These are phyloP conservation scores for Exophiala lecanii-corni DNA, from an alignment of 2,329 filamentous ascomycete genomes.

Conservation along the genomic window DNA sequence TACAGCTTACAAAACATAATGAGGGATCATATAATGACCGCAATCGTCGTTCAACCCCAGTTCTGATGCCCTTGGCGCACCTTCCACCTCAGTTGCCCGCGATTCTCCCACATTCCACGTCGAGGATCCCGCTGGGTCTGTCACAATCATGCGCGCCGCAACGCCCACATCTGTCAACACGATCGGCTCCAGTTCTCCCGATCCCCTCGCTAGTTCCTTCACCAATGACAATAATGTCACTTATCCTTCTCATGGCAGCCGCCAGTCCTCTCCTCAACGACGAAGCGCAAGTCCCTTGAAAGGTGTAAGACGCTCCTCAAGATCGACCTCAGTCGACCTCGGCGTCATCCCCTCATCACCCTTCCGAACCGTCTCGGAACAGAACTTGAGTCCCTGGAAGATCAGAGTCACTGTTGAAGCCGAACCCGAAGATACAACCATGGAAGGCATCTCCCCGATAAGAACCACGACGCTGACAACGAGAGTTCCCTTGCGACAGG, in stretches of 20 bases:
- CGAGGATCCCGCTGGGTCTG: too few species aligned
- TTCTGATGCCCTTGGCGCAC: too few species aligned
- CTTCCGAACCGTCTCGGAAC: slow-evolving; percentile 24
- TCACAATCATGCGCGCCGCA: too few species aligned
- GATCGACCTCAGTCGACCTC: slow-evolving; percentile 5
- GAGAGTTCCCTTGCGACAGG: slow-evolving; percentile 39
- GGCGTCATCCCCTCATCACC: slow-evolving; percentile 10
- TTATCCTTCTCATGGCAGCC: slow-evolving; percentile 4
- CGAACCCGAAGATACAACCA: slow-evolving; percentile 35
- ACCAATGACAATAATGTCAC: slow-evolving; percentile 7
- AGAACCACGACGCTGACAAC: slow-evolving; percentile 31
- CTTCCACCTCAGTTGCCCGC: too few species aligned
- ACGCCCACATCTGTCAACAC: slow-evolving; percentile 7
- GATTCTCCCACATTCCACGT: too few species aligned
- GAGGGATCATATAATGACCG: too few species aligned
- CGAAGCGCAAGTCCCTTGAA: not conserved
- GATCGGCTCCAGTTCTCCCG: slow-evolving; percentile 24
- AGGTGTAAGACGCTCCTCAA: slow-evolving; percentile 1
- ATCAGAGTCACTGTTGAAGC: slow-evolving; percentile 46
- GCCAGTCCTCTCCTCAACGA: slow-evolving; percentile 5
- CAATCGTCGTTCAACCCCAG: too few species aligned
- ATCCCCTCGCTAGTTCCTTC: slow-evolving; percentile 23
- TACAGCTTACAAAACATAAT: too few species aligned
- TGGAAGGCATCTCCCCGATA: not conserved
- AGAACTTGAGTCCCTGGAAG: slow-evolving; percentile 43